These are phyloP conservation scores for Tilletiopsis washingtonensis DNA, from an alignment of 1,284 basidiomycete species.

Conservation along the genomic window DNA sequence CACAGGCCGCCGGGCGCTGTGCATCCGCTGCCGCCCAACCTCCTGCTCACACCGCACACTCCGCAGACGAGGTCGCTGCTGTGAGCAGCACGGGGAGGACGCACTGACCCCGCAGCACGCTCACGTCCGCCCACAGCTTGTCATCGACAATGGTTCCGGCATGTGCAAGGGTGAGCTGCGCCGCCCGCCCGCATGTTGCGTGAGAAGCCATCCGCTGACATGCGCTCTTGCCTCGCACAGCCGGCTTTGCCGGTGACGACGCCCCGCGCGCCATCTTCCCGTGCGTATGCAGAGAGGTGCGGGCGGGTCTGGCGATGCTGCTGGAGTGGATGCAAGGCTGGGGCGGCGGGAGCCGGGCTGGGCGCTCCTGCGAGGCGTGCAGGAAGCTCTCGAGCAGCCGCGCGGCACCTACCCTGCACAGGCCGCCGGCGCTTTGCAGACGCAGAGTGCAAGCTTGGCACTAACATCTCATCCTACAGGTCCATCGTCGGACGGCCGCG, in stretches of 20 bases:
- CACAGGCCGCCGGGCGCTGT: no score
- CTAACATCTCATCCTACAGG: constrained; percentile 50
- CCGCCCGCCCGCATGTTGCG: background rate
- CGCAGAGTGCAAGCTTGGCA: no score
- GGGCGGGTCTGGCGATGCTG: no score
- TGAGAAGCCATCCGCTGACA: background rate
- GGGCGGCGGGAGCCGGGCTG: no score
- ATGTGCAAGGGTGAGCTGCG: constrained; percentile 44
- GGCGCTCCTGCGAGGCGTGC: no score
- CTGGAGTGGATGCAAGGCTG: no score
- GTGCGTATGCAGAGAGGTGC: constrained; percentile 41
- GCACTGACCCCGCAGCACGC: background rate
- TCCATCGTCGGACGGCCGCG: constrained; percentile 86
- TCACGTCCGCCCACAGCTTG: constrained; percentile 28
- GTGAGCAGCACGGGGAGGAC: constrained; percentile 16
- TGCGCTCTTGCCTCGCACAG: constrained; percentile 7
- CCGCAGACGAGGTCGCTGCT: constrained; percentile 47
- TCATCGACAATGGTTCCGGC: constrained; percentile 48
- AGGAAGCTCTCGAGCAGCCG: no score
- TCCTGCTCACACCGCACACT: no score
- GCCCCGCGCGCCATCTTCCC: constrained; percentile 69
- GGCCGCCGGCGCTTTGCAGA: no score
- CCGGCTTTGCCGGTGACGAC: constrained; percentile 64
- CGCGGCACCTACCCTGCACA: no score
- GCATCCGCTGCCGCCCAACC: no score